Percentiles rank a stretch among this genome's conserved stretches.
Evolutionary conservation across 805 yeast genomes (phyloP).

Genomic region (Candida manassasensis): DNA sequence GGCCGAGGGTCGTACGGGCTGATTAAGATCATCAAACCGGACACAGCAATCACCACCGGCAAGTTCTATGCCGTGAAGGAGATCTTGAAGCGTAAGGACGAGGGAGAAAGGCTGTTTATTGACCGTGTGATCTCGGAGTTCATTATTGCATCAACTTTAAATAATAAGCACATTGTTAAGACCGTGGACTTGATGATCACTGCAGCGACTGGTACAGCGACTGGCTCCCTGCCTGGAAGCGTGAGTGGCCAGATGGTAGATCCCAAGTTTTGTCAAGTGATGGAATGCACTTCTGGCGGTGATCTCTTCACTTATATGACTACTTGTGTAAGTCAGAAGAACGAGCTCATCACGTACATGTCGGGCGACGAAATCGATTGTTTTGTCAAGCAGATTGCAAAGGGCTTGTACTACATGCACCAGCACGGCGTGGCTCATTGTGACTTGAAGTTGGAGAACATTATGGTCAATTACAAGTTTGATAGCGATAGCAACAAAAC

Average conservation of each 20-base stretch:
- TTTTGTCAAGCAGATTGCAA: conserved; percentile 78
- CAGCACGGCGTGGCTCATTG: conserved; percentile 91
- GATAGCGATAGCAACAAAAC: conserved; percentile 5
- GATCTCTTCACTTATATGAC: conserved; percentile 30
- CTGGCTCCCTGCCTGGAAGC: conserved; percentile 4
- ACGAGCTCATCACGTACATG: conserved; percentile 13
- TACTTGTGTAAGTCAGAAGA: conserved; percentile 8
- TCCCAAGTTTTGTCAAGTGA: conserved; percentile 28
- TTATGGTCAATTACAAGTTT: conserved; percentile 40
- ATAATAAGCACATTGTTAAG: conserved; percentile 70
- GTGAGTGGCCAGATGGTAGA: conserved; percentile 5
- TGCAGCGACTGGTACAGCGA: conserved; percentile 9
- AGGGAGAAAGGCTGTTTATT: conserved; percentile 42
- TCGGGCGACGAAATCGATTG: conserved; percentile 73
- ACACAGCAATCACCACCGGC: conserved; percentile 1
- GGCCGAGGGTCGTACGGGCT: conserved; percentile 38
- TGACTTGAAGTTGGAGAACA: conserved; percentile 86
- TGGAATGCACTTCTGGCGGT: conserved; percentile 36
- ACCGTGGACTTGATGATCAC: conserved; percentile 69
- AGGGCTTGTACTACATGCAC: conserved; percentile 83
- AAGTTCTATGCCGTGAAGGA: conserved; percentile 32
- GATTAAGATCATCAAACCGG: conserved; percentile 28
- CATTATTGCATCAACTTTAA: conserved; percentile 75
- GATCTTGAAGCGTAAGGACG: conserved; percentile 20
- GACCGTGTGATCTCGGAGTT: conserved; percentile 85